phyloP scores from a whole-genome alignment of 768 basidiomycete species.

The Psilocybe cubensis region DNA sequence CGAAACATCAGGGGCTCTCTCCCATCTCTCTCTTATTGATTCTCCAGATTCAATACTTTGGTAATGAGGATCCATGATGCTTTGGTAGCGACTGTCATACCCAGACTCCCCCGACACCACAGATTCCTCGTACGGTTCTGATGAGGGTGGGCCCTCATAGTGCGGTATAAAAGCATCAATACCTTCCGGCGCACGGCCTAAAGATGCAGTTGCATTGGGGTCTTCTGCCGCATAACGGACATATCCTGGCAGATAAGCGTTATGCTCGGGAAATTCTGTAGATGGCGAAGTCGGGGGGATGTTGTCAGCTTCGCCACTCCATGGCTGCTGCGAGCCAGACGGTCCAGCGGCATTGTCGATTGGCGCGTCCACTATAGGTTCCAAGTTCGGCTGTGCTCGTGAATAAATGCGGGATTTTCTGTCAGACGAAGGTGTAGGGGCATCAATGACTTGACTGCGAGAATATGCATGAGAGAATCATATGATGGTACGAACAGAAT shows the following conservation, averaged over 20 bases:
- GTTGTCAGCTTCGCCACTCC: constrained; percentile 7
- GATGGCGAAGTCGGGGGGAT: constrained; percentile 20
- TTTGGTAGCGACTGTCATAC: background rate
- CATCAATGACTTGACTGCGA: constrained; percentile 4
- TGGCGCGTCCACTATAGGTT: background rate
- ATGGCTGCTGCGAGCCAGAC: constrained; percentile 9
- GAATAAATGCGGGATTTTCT: constrained; percentile 16
- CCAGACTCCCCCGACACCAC: constrained; percentile 3
- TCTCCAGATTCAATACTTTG: constrained; percentile 11
- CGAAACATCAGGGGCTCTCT: constrained; percentile 14
- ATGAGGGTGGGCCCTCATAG: constrained; percentile 19
- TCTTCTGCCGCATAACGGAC: constrained; percentile 22
- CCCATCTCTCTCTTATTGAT: constrained; percentile 17
- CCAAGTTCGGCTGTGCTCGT: constrained; percentile 8
- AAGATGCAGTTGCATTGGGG: constrained; percentile 23
- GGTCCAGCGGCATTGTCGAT: constrained; percentile 18
- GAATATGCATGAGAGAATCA: background rate
- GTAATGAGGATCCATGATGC: background rate
- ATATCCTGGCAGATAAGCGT: constrained; percentile 23
- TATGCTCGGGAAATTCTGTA: constrained; percentile 26
- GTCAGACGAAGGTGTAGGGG: background rate
- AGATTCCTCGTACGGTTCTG: constrained; percentile 15
- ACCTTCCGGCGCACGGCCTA: constrained; percentile 15
- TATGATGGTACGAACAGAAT: background rate
- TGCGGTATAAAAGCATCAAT: constrained; percentile 9